A percentile compares a stretch with the other conserved stretches of the same genome.
Evolutionary conservation across 371 early-diverging fungal genomes (phyloP).

Genomic region (Lichtheimia hyalospora): DNA sequence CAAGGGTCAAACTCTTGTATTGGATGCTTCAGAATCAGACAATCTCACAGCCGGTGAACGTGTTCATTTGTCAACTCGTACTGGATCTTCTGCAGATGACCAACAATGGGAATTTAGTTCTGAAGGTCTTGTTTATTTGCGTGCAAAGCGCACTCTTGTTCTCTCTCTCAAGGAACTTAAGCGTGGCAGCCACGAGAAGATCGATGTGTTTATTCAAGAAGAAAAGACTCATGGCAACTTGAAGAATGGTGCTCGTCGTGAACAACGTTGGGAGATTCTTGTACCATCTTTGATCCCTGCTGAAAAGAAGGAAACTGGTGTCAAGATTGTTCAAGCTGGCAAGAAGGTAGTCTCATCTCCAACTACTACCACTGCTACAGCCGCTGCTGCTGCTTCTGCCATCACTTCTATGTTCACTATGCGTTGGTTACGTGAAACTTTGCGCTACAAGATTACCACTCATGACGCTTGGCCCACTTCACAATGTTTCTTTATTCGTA

Average conservation of each 20-base stretch:
- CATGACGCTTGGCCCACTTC: conserved; percentile 31
- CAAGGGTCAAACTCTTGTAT: conserved; percentile 33
- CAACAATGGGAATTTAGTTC: conserved; percentile 42
- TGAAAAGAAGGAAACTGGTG: conserved; percentile 26
- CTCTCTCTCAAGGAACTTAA: conserved; percentile 37
- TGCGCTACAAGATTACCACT: conserved; percentile 24
- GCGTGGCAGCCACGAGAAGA: conserved; percentile 19
- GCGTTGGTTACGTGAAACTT: conserved; percentile 35
- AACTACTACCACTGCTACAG: conserved; percentile 20
- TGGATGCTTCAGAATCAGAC: conserved; percentile 29
- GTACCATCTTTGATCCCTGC: conserved; percentile 40
- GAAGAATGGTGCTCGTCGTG: conserved; percentile 30
- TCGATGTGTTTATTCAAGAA: conserved; percentile 42
- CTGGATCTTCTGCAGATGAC: conserved; percentile 16
- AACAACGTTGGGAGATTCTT: conserved; percentile 46
- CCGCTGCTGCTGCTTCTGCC: conserved; percentile 22
- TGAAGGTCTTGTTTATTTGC: conserved; percentile 29
- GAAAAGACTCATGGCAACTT: conserved; percentile 29
- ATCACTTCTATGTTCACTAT: conserved; percentile 27
- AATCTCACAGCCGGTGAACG: conserved; percentile 28
- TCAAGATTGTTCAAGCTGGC: conserved; percentile 35
- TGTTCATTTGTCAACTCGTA: conserved; percentile 22
- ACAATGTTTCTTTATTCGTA: conserved; percentile 46
- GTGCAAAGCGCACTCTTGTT: conserved; percentile 29
- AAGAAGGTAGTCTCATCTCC: conserved; percentile 27